Percentiles rank a stretch among this genome's conserved stretches.
phyloP scores from a whole-genome alignment of 176 grass and related monocot genomes.

The Zizania latifolia region DNA sequence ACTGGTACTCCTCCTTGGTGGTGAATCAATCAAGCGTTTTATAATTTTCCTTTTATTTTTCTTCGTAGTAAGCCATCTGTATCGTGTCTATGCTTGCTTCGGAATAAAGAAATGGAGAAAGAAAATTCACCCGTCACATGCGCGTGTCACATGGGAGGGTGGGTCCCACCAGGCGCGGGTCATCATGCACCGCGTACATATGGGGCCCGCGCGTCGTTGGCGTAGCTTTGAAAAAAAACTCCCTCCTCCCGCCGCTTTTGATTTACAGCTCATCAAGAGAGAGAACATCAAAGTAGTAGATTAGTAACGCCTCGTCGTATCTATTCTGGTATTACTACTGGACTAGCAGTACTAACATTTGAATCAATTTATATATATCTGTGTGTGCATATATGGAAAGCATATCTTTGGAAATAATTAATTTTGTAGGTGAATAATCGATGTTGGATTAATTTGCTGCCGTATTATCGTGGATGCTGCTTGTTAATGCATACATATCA shows the following conservation, averaged over 20 bases:
- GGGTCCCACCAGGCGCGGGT: neutral
- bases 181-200: conserved; percentile 41
- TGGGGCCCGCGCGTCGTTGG: conserved; percentile 20
- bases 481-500: neutral
- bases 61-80: conserved; percentile 13
- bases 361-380: neutral
- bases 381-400: neutral
- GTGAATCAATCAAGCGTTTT: conserved; percentile 28
- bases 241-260: neutral
- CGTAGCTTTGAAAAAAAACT: conserved; percentile 38
- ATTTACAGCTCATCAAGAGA: no score
- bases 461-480: neutral
- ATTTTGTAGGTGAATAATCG: neutral
- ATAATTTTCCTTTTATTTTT: conserved; percentile 15
- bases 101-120: conserved; percentile 36
- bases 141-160: conserved; percentile 44
- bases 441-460: conserved; percentile 27
- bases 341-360: no score
- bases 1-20: no score
- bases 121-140: conserved; percentile 13
- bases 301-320: neutral
- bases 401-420: conserved; percentile 29
- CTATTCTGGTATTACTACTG: neutral
- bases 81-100: conserved; percentile 27
- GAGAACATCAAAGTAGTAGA: neutral